Conservation (phyloP, 768 basidiomycete species). For the Boletus insuetus region DNA sequence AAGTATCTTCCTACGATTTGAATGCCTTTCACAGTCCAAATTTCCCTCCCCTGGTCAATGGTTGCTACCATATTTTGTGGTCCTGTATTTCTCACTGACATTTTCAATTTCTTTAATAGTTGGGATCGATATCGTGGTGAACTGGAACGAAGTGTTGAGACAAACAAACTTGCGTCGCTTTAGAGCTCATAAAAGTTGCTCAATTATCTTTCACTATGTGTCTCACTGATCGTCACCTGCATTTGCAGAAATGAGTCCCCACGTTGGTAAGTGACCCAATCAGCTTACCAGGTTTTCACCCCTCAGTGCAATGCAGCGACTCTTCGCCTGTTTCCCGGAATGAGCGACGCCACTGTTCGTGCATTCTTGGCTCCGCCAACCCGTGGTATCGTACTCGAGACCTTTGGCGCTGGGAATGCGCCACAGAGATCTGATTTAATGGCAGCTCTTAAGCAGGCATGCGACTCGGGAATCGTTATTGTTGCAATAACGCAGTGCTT, state of each 20-base stretch:
- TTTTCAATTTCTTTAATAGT: conserved; percentile 41
- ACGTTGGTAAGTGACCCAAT: conserved; percentile 60
- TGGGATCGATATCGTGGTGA: conserved; percentile 85
- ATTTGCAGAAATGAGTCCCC: conserved; percentile 67
- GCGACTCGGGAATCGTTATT: conserved; percentile 78
- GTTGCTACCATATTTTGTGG: conserved; percentile 32
- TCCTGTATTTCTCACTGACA: neutral
- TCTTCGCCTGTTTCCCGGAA: conserved; percentile 85
- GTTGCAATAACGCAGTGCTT: conserved; percentile 91
- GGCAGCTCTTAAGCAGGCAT: conserved; percentile 75
- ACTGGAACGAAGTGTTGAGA: conserved; percentile 85
- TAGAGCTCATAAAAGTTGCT: conserved; percentile 70
- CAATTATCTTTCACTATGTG: neutral
- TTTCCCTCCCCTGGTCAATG: conserved; percentile 77
- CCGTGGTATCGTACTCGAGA: conserved; percentile 83
- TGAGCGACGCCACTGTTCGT: conserved; percentile 67
- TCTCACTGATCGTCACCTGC: conserved; percentile 10
- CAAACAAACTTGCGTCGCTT: conserved; percentile 80
- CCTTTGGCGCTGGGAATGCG: conserved; percentile 92
- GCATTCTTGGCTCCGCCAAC: conserved; percentile 75
- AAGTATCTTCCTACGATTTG: conserved; percentile 78
- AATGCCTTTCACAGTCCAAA: conserved; percentile 86
- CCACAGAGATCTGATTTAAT: conserved; percentile 78
- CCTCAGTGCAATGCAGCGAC: conserved; percentile 50
- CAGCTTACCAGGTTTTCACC: neutral